Evolutionary conservation across 1,139 yeast species (phyloP).

Genomic region (Nakaseomyces glabratus): DNA sequence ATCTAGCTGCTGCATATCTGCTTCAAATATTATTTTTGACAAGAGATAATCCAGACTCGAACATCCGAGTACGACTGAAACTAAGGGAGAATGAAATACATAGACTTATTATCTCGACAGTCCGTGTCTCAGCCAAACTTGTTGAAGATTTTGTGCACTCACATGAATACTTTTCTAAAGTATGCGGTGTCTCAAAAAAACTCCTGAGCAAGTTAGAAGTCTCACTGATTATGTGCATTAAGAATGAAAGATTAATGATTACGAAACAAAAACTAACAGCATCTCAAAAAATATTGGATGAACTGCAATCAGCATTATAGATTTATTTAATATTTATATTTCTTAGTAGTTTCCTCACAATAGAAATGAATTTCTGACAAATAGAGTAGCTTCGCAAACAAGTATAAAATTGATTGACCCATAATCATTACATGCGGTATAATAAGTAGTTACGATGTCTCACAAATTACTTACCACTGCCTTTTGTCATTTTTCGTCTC

Average conservation of each 20-base stretch:
- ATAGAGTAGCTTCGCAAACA: no score
- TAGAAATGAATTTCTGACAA: no score
- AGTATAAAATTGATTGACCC: no score
- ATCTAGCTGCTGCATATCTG: constrained; percentile 22
- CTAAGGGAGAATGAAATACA: constrained; percentile 36
- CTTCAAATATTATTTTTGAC: constrained; percentile 33
- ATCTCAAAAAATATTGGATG: constrained; percentile 14
- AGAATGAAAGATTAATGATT: constrained; percentile 18
- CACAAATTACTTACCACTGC: no score
- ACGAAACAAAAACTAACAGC: constrained; percentile 18
- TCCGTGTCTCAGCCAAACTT: constrained; percentile 43
- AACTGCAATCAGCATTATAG: constrained; percentile 9
- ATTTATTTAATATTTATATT: no score
- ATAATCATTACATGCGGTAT: no score
- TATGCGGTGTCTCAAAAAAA: constrained; percentile 40
- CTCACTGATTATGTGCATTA: constrained; percentile 33
- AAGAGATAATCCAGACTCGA: constrained; percentile 33
- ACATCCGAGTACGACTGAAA: constrained; percentile 18
- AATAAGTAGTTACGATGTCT: no score
- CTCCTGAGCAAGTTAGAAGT: constrained; percentile 43
- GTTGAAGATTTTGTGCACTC: constrained; percentile 45
- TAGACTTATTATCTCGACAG: constrained; percentile 40
- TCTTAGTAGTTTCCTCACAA: no score
- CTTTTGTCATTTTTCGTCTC: no score
- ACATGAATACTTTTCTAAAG: constrained; percentile 43